Evolutionary conservation across 192 early-diverging fungal species (phyloP), one percentile per base, ranked within the genome.

Genomic region (Podila epigama): DNA sequence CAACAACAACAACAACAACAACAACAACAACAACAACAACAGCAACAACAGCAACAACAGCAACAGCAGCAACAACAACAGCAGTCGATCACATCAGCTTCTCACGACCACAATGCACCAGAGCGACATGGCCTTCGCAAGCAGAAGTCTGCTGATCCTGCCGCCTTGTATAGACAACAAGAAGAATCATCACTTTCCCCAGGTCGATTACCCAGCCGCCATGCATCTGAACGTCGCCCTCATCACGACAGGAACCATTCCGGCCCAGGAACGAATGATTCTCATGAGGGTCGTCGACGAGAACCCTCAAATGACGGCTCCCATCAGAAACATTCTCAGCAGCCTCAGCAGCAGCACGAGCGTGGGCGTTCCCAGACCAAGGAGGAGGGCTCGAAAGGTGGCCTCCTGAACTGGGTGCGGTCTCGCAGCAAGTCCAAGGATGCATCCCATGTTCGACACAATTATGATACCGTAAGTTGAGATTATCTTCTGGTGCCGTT

Each of bases 381-480:
- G 20, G 72, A 77, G 4, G 73, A 64, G n/a, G 15, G 36, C 18
- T 59, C 70, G 15, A 73, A 66, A 36, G 61, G 55, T n/a, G 73
- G 73, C 5, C 63, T 68, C 28, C 64, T 68, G 20, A 31, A 51
- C 3, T 77, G 65, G 66, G 66, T 60, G 7, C 58, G 66, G 12
- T 77, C 73, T 11, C 60, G 73, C 25, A 77, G 73, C 50, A 77
- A 77, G 22, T 77, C 73, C 15, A 77, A 53, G 42, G 73, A 68
- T 33, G 52, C 65, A 15, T 60, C 71, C 2, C 20, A 31, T 20
- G 51, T 65, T 36, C 59, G 60, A 13, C 71, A 42, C n/a, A 60
- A n/a, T 34, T 59, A 59, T 15, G 71, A 75, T 6, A 62, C 51
- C 18, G 71, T 75, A 75, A 58, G 63, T 50, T 11, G 9, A 2